Evolutionary conservation across 768 basidiomycete species (phyloP).

Genomic region (Lactifluus pinguis): DNA sequence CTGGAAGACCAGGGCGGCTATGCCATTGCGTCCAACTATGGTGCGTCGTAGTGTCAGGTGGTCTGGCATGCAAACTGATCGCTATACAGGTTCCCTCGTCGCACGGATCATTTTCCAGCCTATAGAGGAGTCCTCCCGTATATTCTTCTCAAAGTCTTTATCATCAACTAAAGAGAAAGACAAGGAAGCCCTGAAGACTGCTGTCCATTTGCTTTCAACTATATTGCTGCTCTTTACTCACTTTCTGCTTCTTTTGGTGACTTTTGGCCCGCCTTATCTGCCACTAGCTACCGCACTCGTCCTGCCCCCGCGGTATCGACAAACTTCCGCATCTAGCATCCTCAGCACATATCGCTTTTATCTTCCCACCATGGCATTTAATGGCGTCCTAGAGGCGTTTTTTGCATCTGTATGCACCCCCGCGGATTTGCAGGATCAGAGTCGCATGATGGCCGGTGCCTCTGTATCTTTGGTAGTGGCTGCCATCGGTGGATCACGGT

Average conservation of each 20-base stretch:
- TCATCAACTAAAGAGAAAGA: not conserved
- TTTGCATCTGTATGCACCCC: conserved; percentile 69
- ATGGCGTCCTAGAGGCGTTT: conserved; percentile 90
- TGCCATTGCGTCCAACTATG: conserved; percentile 93
- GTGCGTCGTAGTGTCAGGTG: conserved; percentile 32
- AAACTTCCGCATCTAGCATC: conserved; percentile 73
- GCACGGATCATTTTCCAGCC: conserved; percentile 94
- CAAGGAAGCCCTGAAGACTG: conserved; percentile 23
- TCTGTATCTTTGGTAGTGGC: conserved; percentile 57
- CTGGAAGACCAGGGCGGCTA: conserved; percentile 89
- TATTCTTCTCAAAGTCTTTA: conserved; percentile 73
- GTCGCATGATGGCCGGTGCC: conserved; percentile 76
- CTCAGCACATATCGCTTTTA: conserved; percentile 79
- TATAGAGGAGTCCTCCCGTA: conserved; percentile 83
- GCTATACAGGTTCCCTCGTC: conserved; percentile 66
- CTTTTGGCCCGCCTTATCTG: conserved; percentile 71
- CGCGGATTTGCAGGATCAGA: conserved; percentile 59
- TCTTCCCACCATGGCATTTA: conserved; percentile 82
- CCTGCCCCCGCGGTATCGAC: conserved; percentile 58
- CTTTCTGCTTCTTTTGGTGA: conserved; percentile 57
- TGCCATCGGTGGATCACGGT: conserved; percentile 38
- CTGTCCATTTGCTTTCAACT: conserved; percentile 39
- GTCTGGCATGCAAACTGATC: not conserved
- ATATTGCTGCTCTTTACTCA: conserved; percentile 58
- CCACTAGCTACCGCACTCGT: conserved; percentile 58